These are phyloP conservation scores for Nepenthes alata DNA, from an alignment of 179 eudicot genomes.

Conservation along the genomic window DNA sequence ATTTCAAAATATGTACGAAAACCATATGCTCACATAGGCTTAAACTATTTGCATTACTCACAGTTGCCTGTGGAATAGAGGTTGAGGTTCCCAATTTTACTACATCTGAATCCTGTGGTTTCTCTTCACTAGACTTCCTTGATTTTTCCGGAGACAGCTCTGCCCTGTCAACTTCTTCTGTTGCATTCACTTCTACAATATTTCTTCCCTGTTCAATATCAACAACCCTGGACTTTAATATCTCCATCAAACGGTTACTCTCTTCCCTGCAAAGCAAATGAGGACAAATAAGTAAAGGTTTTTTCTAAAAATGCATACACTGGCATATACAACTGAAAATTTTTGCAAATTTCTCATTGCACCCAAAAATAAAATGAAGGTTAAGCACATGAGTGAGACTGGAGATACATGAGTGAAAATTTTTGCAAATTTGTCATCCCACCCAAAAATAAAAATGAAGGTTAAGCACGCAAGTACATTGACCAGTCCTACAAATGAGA, in stretches of 20 bases:
- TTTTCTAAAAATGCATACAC: too few relatives aligned
- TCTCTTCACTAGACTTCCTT: slow-evolving; percentile 10
- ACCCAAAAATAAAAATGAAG: too few relatives aligned
- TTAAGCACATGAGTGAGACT: slow-evolving; percentile 6
- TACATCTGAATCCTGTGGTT: slow-evolving; percentile 19
- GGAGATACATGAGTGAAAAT: neutral
- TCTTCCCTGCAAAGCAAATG: slow-evolving; percentile 51
- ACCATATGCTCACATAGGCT: slow-evolving; percentile 5
- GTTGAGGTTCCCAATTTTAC: slow-evolving; percentile 18
- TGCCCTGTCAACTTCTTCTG: slow-evolving; percentile 22
- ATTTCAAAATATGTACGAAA: neutral
- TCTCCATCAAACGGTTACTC: slow-evolving; percentile 48
- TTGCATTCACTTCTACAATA: slow-evolving; percentile 7
- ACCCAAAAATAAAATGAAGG: neutral
- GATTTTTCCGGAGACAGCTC: slow-evolving; percentile 21
- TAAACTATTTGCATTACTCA: slow-evolving; percentile 16
- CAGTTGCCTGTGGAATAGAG: slow-evolving; percentile 26
- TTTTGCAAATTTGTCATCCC: too few relatives aligned
- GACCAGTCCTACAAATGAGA: neutral
- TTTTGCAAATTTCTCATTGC: too few relatives aligned
- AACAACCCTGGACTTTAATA: slow-evolving; percentile 48
- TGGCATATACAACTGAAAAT: neutral
- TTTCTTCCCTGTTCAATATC: slow-evolving; percentile 30
- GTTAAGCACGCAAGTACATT: slow-evolving; percentile 1
- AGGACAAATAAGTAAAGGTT: slow-evolving; percentile 8